Evolutionary conservation across 2,329 filamentous ascomycete species (phyloP).

Genomic region (Lithohypha guttulata): DNA sequence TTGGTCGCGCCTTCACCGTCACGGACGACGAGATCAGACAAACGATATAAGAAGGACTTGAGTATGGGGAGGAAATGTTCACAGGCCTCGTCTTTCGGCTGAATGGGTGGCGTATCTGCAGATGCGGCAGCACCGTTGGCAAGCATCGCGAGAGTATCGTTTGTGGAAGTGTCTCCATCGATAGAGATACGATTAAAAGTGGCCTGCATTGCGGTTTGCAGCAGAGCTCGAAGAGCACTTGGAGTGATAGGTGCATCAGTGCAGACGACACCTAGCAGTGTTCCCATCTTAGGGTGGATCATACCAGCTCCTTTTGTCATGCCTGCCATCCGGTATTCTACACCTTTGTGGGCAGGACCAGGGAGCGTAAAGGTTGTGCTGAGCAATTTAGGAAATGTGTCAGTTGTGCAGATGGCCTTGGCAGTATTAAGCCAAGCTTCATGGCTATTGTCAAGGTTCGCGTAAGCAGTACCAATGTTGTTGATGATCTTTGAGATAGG

Average conservation of each 20-base stretch:
- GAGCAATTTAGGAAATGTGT: constrained; percentile 93
- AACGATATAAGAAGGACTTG: constrained; percentile 65
- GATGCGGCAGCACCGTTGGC: constrained; percentile 88
- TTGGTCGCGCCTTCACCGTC: constrained; percentile 97
- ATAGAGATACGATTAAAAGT: constrained; percentile 97
- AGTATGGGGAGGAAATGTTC: constrained; percentile 59
- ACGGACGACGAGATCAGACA: constrained; percentile 86
- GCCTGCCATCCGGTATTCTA: constrained; percentile 67
- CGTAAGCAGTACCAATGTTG: constrained; percentile 67
- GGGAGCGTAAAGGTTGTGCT: constrained; percentile 77
- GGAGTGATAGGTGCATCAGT: constrained; percentile 77
- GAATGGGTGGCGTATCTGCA: constrained; percentile 40
- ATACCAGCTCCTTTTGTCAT: constrained; percentile 98
- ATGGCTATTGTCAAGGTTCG: constrained; percentile 62
- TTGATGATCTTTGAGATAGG: constrained; percentile 83
- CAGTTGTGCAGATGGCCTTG: constrained; percentile 91
- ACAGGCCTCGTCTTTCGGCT: constrained; percentile 44
- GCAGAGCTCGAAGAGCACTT: constrained; percentile 54
- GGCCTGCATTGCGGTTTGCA: constrained; percentile 63
- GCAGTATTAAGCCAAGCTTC: constrained; percentile 79
- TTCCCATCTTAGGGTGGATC: constrained; percentile 99
- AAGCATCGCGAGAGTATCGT: constrained; percentile 89
- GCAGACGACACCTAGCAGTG: constrained; percentile 78
- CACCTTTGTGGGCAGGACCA: constrained; percentile 53
- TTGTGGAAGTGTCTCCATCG: constrained; percentile 94